Base-by-base conservation (phyloP, 179 eudicot species). In the Gypsophila paniculata region DNA sequence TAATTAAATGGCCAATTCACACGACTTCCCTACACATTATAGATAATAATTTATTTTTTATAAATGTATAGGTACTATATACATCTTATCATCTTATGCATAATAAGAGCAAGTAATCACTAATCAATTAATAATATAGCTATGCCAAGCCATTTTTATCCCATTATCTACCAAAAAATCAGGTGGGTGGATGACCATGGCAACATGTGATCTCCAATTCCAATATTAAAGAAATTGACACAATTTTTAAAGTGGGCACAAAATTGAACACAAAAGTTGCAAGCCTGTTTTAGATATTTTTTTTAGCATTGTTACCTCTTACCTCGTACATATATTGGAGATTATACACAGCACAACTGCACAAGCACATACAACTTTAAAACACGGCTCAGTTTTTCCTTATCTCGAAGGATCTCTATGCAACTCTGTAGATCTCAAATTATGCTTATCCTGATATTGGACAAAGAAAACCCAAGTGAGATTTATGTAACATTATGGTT, bases 381-480 rank as follows among this genome's bases (percentile, higher is more conserved):
- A 52, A 13, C 61, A 75, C 14, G 61, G 48, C 39, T 53, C 49
- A 34, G 9, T 51, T 39, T 15, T 36, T 63, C 49, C 63, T 79
- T 68, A 80, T 58, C 82, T 71, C 19, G 82, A 71, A 73, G 76
- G 63, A 62, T 78, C 81, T 60, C 82, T 85, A 22, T 76, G 89
- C 79, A 85, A 74, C 71, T 84, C 86, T 46, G 80, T 66, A 60
- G 85, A 62, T 79, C 90, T 82, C 80, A 85, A 69, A 72, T 72
- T 84, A 66, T 86, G 81, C 7, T 85, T 87, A 61, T 83, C 91
- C 93, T 89, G 86, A 52, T 71, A 82, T 38, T 42, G 19, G 63
- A 62, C 70, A 53, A 57, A 42, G 42, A 48, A 21, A 15, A 52
- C 17, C 19, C 6, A 17, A 51, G 38, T 67, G 38, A 63, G 46